Evolutionary conservation across 73 alveolate genomes (phyloP).

Genomic region (Tetrahymena borealis): DNA sequence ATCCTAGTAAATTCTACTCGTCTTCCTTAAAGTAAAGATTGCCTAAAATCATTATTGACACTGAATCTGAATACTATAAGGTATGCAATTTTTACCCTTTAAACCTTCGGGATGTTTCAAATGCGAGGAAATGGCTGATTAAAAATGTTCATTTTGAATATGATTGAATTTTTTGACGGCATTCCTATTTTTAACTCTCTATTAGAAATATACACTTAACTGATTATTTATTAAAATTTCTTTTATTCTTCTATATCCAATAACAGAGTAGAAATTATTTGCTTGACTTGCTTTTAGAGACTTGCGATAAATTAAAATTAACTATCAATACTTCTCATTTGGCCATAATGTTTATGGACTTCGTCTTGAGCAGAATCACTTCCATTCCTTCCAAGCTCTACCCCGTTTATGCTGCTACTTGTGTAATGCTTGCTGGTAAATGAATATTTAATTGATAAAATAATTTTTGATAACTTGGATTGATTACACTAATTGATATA

Average conservation of each 20-base stretch:
- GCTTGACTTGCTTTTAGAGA: neutral
- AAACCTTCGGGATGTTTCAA: too few relatives aligned
- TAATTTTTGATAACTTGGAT: neutral
- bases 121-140: too few relatives aligned
- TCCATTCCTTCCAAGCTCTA: neutral
- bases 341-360: neutral
- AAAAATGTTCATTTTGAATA: too few relatives aligned
- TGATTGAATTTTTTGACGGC: too few relatives aligned
- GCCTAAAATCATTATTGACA: neutral
- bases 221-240: neutral
- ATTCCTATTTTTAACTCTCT: neutral
- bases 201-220: neutral
- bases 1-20: neutral
- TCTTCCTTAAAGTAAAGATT: neutral
- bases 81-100: neutral
- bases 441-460: neutral
- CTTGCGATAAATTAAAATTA: neutral
- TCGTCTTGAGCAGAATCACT: neutral
- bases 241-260: neutral
- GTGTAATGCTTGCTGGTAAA: slow-evolving; percentile 42
- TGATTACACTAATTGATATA: neutral
- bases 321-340: neutral
- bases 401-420: slow-evolving; percentile 30
- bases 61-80: neutral
- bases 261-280: neutral